These are phyloP conservation scores for Globisporangium iwayamae DNA, from an alignment of 352 stramenopile genomes.

Conservation along the genomic window DNA sequence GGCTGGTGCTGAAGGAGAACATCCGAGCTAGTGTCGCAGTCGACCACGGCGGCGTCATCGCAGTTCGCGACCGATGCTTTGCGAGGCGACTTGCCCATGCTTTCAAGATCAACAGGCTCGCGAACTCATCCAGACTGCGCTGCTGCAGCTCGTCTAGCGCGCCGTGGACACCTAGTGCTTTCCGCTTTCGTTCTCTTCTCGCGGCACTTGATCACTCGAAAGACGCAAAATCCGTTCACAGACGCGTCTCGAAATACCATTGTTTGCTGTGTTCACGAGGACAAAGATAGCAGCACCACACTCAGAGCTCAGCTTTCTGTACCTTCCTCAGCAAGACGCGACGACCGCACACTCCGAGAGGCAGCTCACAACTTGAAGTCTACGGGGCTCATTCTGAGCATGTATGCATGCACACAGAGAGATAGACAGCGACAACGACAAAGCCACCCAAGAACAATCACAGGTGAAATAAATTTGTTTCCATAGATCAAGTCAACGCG, in stretches of 20 bases:
- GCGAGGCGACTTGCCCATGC: background rate
- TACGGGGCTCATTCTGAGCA: too few species aligned
- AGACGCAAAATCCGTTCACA: background rate
- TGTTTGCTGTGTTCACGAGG: background rate
- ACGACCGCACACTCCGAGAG: too few species aligned
- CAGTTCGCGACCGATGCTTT: background rate
- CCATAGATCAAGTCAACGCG: slow-evolving; percentile 14
- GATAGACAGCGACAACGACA: too few species aligned
- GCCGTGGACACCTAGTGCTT: background rate
- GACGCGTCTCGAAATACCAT: background rate
- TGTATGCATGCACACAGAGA: background rate
- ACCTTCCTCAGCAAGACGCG: too few species aligned
- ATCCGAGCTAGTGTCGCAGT: background rate
- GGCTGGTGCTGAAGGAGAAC: background rate
- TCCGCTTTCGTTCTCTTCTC: background rate
- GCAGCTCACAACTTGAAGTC: too few species aligned
- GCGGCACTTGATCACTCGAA: background rate
- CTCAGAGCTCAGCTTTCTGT: background rate
- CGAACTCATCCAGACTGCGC: background rate
- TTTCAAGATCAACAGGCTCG: background rate
- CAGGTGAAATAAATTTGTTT: slow-evolving; percentile 13
- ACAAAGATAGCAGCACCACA: background rate
- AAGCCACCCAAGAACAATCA: background rate
- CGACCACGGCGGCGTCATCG: background rate
- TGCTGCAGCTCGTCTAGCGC: background rate